These are phyloP conservation scores for Trichoderma sp. DNA, from an alignment of 2,329 filamentous ascomycete genomes.

Conservation along the genomic window DNA sequence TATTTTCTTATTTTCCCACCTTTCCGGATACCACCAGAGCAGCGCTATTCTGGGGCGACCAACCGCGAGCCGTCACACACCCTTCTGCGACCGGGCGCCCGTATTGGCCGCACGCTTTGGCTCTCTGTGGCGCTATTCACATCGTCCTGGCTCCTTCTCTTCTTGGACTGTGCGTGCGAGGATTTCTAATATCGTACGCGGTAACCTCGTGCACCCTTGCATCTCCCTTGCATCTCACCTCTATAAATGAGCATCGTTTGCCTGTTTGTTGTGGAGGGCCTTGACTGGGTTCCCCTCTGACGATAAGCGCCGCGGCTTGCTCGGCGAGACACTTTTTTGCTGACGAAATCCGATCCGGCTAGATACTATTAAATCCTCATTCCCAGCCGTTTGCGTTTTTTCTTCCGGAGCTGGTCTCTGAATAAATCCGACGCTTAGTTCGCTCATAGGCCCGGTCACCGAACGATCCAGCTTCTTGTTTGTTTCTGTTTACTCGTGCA, in stretches of 20 bases:
- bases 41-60: slow-evolving; percentile 1
- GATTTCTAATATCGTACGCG: not conserved
- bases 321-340: slow-evolving; percentile 15
- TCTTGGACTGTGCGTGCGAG: not conserved
- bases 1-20: slow-evolving; percentile 13
- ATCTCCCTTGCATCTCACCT: slow-evolving; percentile 5
- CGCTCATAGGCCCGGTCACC: not conserved
- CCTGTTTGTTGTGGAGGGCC: slow-evolving; percentile 1
- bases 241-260: not conserved
- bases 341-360: slow-evolving; percentile 20
- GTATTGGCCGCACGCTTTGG: not conserved
- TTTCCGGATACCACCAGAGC: not conserved
- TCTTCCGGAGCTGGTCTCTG: slow-evolving; percentile 18
- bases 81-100: not conserved
- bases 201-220: slow-evolving; percentile 1
- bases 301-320: slow-evolving; percentile 16
- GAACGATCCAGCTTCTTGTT: not conserved
- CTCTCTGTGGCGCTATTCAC: slow-evolving; percentile 6
- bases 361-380: slow-evolving; percentile 19
- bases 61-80: slow-evolving; percentile 3
- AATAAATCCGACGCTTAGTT: not conserved
- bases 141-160: not conserved
- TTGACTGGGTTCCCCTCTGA: not conserved
- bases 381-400: not conserved
- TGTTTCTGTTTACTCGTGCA: not conserved